Conservation (phyloP, 768 basidiomycete genomes). For the Leucocoprinus sp. region DNA sequence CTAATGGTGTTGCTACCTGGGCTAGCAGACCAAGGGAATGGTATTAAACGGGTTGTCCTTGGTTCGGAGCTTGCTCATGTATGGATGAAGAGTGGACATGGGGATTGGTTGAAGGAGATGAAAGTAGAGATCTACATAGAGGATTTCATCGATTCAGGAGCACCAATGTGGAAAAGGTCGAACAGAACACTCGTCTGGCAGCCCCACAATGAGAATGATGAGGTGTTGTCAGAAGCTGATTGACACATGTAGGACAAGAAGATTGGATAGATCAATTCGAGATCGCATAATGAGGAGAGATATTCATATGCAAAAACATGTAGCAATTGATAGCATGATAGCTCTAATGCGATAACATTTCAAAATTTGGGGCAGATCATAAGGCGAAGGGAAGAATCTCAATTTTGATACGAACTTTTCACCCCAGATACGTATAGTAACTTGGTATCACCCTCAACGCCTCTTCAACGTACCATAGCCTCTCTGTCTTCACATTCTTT, state of each 20-base stretch:
- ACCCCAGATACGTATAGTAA: conserved; percentile 23
- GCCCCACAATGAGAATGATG: neutral
- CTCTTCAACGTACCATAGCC: conserved; percentile 38
- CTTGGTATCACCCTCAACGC: conserved; percentile 29
- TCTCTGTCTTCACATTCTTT: conserved; percentile 26
- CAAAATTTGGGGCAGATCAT: too few species aligned
- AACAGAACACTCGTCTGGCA: neutral
- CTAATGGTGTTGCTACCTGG: conserved; percentile 6
- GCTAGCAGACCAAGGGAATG: conserved; percentile 1
- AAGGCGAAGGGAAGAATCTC: too few species aligned
- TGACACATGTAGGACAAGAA: neutral
- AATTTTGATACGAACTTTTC: neutral
- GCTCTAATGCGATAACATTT: neutral
- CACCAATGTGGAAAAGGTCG: conserved; percentile 2
- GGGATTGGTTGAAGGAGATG: conserved; percentile 7
- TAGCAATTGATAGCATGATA: neutral
- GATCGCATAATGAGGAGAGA: neutral
- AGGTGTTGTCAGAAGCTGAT: neutral
- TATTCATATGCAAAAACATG: neutral
- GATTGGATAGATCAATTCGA: too few species aligned
- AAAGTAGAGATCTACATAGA: neutral
- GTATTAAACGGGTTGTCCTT: conserved; percentile 2
- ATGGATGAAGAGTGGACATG: conserved; percentile 7
- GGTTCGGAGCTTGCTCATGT: conserved; percentile 1
- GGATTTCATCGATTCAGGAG: neutral